phyloP scores from a whole-genome alignment of 208 protist species.

The Leptomonas seymouri region DNA sequence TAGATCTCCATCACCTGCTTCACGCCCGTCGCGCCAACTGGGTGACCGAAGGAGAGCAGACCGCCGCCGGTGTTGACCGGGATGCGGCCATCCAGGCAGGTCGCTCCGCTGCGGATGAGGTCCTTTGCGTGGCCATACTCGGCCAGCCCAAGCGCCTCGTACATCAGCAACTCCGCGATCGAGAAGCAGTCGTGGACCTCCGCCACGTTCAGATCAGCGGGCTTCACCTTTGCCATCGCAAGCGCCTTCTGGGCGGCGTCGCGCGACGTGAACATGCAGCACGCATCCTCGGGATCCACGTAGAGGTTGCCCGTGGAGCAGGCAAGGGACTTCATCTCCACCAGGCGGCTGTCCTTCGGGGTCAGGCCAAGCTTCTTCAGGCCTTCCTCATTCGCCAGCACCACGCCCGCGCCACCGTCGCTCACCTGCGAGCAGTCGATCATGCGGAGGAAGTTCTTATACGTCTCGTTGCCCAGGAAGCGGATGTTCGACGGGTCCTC shows the following conservation, averaged over 20 bases:
- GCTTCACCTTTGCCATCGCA: constrained; percentile 59
- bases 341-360: constrained; percentile 55
- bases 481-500: constrained; percentile 66
- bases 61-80: constrained; percentile 93
- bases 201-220: constrained; percentile 69
- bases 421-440: constrained; percentile 92
- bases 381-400: constrained; percentile 84
- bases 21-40: constrained; percentile 89
- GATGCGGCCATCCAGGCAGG: constrained; percentile 72
- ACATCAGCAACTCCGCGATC: constrained; percentile 93
- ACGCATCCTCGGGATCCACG: constrained; percentile 68
- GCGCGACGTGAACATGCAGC: constrained; percentile 73
- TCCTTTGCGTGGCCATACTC: constrained; percentile 83
- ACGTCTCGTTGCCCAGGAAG: constrained; percentile 86
- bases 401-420: constrained; percentile 83
- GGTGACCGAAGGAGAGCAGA: constrained; percentile 91
- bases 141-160: constrained; percentile 92
- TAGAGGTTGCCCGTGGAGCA: constrained; percentile 78
- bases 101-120: constrained; percentile 79
- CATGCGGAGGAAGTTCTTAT: constrained; percentile 83
- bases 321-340: constrained; percentile 76
- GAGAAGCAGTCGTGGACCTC: constrained; percentile 95
- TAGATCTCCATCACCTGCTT: constrained; percentile 94
- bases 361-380: constrained; percentile 80
- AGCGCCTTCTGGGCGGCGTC: constrained; percentile 79